Conservation (phyloP, 164 flowering plant species). For the Aristolochia contorta region DNA sequence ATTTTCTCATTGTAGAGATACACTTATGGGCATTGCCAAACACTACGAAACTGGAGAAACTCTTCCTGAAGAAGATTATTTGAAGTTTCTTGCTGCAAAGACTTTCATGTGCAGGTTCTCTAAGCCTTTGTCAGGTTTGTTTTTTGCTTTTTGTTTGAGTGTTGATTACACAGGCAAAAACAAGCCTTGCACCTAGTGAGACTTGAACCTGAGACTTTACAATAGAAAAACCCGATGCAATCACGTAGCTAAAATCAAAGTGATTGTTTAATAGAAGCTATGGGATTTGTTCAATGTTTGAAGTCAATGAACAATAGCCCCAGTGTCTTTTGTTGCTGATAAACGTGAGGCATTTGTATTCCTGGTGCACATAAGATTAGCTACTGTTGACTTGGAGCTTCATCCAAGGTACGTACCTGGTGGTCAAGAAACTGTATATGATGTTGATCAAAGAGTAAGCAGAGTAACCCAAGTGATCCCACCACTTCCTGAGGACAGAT, state of each 20-base stretch:
- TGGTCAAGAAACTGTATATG: conserved; percentile 76
- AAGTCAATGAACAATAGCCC: too few species aligned
- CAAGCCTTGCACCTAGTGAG: too few species aligned
- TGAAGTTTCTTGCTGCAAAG: conserved; percentile 85
- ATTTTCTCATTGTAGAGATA: conserved; percentile 42
- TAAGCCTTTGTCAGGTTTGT: conserved; percentile 85
- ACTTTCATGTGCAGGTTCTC: conserved; percentile 88
- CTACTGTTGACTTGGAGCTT: conserved; percentile 74
- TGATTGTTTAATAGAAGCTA: too few species aligned
- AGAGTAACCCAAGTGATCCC: conserved; percentile 70
- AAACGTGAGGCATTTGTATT: neutral
- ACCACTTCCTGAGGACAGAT: conserved; percentile 79
- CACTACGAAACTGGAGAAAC: conserved; percentile 92
- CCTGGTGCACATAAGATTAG: conserved; percentile 59
- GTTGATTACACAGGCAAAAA: too few species aligned
- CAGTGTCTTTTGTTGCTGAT: neutral
- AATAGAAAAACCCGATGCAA: too few species aligned
- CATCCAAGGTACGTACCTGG: conserved; percentile 73
- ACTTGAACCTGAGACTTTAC: too few species aligned
- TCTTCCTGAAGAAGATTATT: conserved; percentile 83
- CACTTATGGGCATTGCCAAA: conserved; percentile 89
- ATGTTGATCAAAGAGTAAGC: conserved; percentile 65
- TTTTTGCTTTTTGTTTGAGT: neutral
- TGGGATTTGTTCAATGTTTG: too few species aligned
- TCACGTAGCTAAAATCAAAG: too few species aligned